Evolutionary conservation across 345 rosid species (phyloP).

Genomic region (Euclidium syriacum): DNA sequence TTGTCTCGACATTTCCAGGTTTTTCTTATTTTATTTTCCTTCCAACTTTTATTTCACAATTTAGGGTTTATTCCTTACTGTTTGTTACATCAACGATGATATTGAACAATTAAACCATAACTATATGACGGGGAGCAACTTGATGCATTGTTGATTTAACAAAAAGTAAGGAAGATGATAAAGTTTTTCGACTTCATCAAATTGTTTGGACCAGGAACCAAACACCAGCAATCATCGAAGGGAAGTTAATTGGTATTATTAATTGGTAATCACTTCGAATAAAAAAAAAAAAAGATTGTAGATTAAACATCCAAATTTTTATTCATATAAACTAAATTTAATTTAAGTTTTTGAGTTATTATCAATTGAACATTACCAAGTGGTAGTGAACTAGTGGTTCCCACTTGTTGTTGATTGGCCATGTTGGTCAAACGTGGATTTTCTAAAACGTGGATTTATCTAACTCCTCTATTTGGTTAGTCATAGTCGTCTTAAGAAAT

Average conservation of each 20-base stretch:
- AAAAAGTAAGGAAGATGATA: background rate
- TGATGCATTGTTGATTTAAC: background rate
- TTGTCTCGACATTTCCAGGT: background rate
- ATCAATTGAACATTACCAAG: too few species aligned
- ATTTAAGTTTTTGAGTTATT: background rate
- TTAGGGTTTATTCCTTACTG: too few species aligned
- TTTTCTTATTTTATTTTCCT: background rate
- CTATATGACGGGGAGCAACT: conserved; percentile 7
- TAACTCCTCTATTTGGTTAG: too few species aligned
- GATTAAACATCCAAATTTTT: background rate
- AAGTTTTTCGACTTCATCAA: conserved; percentile 2
- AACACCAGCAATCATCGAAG: background rate
- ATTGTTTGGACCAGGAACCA: conserved; percentile 3
- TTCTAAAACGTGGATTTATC: too few species aligned
- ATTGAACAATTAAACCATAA: background rate
- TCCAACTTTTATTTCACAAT: background rate
- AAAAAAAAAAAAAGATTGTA: background rate
- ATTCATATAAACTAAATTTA: background rate
- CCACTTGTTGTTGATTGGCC: too few species aligned
- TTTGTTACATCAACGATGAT: too few species aligned
- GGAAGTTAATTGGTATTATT: background rate
- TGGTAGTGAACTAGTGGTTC: too few species aligned
- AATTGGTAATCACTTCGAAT: background rate
- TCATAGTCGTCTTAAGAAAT: too few species aligned
- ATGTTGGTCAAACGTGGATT: too few species aligned